Base-by-base conservation (phyloP, 805 yeast species). In the Kazachstania bromeliacearum region DNA sequence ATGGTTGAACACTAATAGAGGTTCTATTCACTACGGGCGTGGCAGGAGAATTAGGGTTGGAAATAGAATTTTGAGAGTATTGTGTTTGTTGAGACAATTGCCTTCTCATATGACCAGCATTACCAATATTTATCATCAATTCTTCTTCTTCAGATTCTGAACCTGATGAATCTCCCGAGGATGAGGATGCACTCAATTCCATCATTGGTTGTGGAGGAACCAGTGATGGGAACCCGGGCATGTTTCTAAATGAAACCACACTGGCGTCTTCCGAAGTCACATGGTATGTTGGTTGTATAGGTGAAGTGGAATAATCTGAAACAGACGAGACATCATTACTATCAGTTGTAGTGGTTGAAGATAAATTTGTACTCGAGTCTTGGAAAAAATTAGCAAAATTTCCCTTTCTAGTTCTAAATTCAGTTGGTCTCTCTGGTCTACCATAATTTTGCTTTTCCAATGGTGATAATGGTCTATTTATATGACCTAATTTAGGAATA, bases 181-280 rank as follows among this genome's bases (percentile, higher is more conserved):
- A 27, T 18, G 23, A 21, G 9, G 20, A 22, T 27, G 28, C 14
- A 14, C 25, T 18, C 14, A 27, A 19, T 19, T 29, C 27, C 8
- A 16, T 6, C 16, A 26, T n/a, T 14, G 37, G 27, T 30, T 34
- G 35, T 12, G 24, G 31, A 19, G 31, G 35, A 3, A 29, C 8
- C 22, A 33, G 7, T 13, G 16, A 22, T 4, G 35, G 28, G 21
- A 36, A 32, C 7, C 30, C 33, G 9, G 32, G 31, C 31, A 36
- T 26, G 26, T 53, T 52, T 29, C 52, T 38, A 38, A 52, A 32
- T 10, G 56, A 50, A 13, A 51, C 29, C 7, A 42, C 43, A 28
- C 54, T 51, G 4, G 48, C 53, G 35, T 46, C 46, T 21, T 41
- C 51, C 5, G 55, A 49, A 15, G 55, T 58, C n/a, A 50, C 35